Evolutionary conservation across 257 asterid species (phyloP).

Genomic region (Nicotiana sylvestris): DNA sequence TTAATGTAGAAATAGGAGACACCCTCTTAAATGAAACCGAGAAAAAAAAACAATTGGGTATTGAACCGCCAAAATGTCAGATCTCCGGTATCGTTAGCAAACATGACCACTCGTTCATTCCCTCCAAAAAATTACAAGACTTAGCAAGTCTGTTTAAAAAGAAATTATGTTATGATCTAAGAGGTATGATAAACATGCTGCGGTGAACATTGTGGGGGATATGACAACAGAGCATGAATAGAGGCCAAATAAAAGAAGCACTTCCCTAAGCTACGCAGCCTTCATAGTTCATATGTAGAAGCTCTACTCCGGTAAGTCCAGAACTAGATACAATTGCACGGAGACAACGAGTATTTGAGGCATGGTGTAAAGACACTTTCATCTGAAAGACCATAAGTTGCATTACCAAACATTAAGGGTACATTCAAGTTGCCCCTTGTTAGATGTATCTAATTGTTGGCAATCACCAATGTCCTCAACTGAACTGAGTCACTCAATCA

Average conservation of each 20-base stretch:
- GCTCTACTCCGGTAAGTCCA: neutral
- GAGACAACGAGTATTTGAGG: neutral
- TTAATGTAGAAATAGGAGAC: neutral
- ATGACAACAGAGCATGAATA: neutral
- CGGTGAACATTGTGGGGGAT: neutral
- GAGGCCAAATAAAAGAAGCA: neutral
- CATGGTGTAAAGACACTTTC: neutral
- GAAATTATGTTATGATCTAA: neutral
- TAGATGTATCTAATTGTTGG: neutral
- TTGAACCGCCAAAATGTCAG: neutral
- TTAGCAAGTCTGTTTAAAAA: neutral
- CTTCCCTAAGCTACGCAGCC: neutral
- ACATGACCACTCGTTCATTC: neutral
- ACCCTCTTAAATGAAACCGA: neutral
- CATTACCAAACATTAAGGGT: neutral
- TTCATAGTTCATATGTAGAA: neutral
- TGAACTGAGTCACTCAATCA: neutral
- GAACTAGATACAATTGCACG: neutral
- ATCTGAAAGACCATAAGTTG: neutral
- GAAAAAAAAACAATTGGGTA: neutral
- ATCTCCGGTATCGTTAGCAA: neutral
- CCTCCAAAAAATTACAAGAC: neutral
- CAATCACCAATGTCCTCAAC: neutral
- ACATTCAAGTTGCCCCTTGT: neutral
- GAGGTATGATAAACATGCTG: neutral